Evolutionary conservation across 1,284 basidiomycete species (phyloP), one percentile per base, ranked within the genome.

Genomic region (Amylostereum areolatum): DNA sequence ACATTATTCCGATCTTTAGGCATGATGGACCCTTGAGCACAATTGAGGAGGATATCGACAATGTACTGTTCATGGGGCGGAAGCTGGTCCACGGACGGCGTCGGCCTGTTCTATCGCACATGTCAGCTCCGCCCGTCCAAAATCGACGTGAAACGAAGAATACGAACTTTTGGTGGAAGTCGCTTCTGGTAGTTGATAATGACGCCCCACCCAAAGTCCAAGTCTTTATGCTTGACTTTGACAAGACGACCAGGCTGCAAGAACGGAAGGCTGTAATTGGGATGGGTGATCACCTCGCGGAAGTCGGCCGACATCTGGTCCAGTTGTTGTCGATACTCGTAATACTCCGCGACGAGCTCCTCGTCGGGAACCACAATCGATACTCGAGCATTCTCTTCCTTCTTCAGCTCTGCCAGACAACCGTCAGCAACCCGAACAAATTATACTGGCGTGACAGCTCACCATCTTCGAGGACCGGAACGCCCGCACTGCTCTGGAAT

Each of bases 191-290:
- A 98, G 61, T 92, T 94, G 58, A 97, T 81, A 39, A 98, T 83
- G 32, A 91, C 81, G 44, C 94, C 94, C 97, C 97, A 99, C 5
- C 95, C 96, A 67, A 97, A 99, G 68, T 99, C 91, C 28, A 88
- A 72, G 47, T 89, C 85, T 50, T 87, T 83, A 62, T 97, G 80
- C 60, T 89, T 88, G 58, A 99, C 80, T 60, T 89, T 89, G 42
- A 98, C 89, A 24, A 99, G 74, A 6, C 97, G 84, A 37, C 97
- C 97, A 28, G 89, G 77, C 65, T 97, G 91, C 11, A 99, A 74
- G 77, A 98, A 99, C 0, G 96, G 94, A 27, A 99, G 69, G 27
- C 88, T 81, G 68, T 98, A 99, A 5, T 83, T 87, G 0, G 97
- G 97, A 65, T 99, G 96, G 0, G 93, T 95, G 61, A 97, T 83